Evolutionary conservation across 1,284 basidiomycete species (phyloP).

Genomic region (Sphaerobolus stellatus): DNA sequence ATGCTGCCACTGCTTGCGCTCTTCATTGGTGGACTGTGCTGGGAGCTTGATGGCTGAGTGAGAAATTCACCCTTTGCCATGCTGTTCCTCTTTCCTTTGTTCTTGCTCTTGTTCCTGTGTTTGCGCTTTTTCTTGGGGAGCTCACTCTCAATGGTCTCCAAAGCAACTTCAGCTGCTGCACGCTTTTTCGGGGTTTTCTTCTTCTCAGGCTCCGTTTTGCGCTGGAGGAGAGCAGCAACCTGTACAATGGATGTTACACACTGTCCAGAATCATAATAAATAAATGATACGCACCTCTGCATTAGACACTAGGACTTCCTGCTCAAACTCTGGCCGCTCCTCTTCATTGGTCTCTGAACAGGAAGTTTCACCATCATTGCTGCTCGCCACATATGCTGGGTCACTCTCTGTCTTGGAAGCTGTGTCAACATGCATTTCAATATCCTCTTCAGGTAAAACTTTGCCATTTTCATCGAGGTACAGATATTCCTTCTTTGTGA

Average conservation of each 20-base stretch:
- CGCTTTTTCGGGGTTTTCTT: not conserved
- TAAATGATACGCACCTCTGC: not conserved
- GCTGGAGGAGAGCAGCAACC: not conserved
- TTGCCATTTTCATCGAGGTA: not conserved
- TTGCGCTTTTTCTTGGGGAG: not conserved
- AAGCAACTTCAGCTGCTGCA: not conserved
- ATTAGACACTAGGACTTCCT: not conserved
- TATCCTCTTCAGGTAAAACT: not conserved
- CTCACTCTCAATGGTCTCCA: not conserved
- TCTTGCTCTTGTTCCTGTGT: not conserved
- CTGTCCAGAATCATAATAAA: not conserved
- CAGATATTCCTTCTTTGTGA: not conserved
- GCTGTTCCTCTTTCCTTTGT: no score
- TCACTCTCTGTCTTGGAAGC: not conserved
- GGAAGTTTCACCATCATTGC: not conserved
- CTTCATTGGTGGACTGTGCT: no score
- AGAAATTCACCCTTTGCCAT: no score
- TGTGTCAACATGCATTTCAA: not conserved
- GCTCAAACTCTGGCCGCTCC: not conserved
- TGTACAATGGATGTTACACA: not conserved
- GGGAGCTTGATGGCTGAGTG: no score
- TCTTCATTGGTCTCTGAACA: not conserved
- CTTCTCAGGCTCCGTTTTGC: not conserved
- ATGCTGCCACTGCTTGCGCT: no score
- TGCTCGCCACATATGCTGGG: not conserved